Conservation (phyloP, 2,329 filamentous ascomycete species). For the Lizonia empirigonia region DNA sequence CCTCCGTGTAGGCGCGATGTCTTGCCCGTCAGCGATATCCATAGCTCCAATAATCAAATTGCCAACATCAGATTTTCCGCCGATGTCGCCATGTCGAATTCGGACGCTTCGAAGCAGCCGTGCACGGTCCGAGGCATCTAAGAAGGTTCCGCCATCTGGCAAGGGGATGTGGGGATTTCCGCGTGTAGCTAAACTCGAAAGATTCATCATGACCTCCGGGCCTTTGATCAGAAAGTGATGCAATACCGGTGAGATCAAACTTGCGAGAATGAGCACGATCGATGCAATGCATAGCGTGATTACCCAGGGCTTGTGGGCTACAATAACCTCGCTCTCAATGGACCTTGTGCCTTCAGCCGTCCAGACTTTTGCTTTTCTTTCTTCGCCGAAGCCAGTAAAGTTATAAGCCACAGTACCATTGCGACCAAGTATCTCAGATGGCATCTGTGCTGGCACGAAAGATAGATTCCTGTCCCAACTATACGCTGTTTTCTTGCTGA, state of each 20-base stretch:
- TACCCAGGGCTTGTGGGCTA: neutral
- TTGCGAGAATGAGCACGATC: neutral
- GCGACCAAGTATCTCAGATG: no score
- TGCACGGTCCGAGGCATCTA: neutral
- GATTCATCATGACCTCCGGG: neutral
- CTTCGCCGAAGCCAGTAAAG: neutral
- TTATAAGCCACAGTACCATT: neutral
- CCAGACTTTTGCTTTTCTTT: neutral
- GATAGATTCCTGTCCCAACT: neutral
- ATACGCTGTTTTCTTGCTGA: neutral
- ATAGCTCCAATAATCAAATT: neutral
- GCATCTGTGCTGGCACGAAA: neutral
- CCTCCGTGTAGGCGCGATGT: no score
- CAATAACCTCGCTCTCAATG: neutral
- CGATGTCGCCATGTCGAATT: neutral
- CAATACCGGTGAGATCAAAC: neutral
- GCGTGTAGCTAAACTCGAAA: neutral
- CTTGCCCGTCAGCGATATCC: no score
- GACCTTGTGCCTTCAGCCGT: neutral
- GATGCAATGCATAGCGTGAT: neutral
- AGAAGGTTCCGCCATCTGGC: neutral
- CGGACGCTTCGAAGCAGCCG: neutral
- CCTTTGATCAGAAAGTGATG: neutral
- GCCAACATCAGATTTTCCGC: neutral
- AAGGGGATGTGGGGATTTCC: neutral